Base-by-base conservation (phyloP, 2,329 filamentous ascomycete genomes). In the Neofusicoccum umdonicola region DNA sequence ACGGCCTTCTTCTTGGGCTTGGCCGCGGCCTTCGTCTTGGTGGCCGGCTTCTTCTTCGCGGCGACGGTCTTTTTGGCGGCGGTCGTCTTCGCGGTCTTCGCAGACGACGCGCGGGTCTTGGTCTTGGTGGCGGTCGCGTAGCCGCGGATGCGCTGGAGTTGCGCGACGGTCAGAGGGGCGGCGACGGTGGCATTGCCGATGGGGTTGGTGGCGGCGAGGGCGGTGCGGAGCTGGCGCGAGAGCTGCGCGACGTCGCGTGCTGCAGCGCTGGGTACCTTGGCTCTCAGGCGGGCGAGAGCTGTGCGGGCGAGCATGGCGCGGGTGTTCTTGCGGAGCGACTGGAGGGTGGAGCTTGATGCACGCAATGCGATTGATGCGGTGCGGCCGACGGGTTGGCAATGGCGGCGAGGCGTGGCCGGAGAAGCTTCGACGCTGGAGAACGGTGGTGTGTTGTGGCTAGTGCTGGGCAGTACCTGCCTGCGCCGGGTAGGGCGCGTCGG, bases 171-270 rank as follows among this genome's bases (percentile, higher is more conserved):
- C 35, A 67, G 48, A 11, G 67, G 63, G 45, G 67, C 56, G 66
- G 68, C 70, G 71, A 70, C 71, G 71, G 67, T 70, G 60, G 67
- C 34, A 39, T 57, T 61, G 63, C 47, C 60, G 66, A 67, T 70
- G 70, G 70, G 71, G 71, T 67, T 71, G 57, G 67, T 13, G 62
- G 52, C 27, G 45, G 31, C 63, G 60, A 69, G 56, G 62, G 48
- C 67, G 66, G 69, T 69, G 48, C 71, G 72, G 64, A 76, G 66
- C 65, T 72, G 67, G 66, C 70, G 69, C 61, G 73, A 70, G 64
- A 76, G 70, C 67, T 74, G 74, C 56, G 74, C 68, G 64, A 77
- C 71, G 70, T 75, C 68, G 72, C 72, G 74, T 69, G 75, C 68
- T 66, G 71, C 69, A 72, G 71, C 71, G 70, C 70, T 75, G 69